Evolutionary conservation across 257 asterid species (phyloP).

Genomic region (Petunia secreta): DNA sequence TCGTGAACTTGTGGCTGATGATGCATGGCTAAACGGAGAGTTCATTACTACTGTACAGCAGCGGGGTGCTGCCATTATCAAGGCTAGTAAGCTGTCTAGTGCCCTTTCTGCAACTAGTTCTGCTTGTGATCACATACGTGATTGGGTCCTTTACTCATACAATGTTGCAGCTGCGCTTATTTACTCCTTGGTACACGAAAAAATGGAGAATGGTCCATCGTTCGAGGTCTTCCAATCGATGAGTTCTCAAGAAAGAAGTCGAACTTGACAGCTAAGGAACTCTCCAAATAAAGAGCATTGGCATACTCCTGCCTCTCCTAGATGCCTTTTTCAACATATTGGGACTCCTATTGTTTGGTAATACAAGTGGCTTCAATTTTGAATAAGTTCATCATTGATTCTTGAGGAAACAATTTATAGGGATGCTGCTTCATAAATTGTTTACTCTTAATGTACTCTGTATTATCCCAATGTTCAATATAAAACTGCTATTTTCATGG

Average conservation of each 20-base stretch:
- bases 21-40: conserved; percentile 76
- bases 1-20: conserved; percentile 71
- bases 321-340: not conserved
- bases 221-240: conserved; percentile 82
- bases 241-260: conserved; percentile 74
- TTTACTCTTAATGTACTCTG: too few species aligned
- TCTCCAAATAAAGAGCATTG: conserved; percentile 76
- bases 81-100: conserved; percentile 87
- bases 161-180: conserved; percentile 80
- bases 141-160: conserved; percentile 93
- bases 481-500: too few species aligned
- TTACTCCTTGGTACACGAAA: conserved; percentile 89
- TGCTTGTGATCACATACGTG: conserved; percentile 94
- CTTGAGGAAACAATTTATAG: conserved; percentile 30
- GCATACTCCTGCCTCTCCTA: conserved; percentile 69
- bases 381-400: conserved; percentile 41
- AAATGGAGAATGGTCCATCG: conserved; percentile 87
- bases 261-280: conserved; percentile 76
- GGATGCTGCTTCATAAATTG: not conserved
- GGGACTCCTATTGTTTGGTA: not conserved
- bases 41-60: conserved; percentile 83
- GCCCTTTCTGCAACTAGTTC: conserved; percentile 96
- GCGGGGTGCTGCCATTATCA: conserved; percentile 94
- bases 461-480: too few species aligned
- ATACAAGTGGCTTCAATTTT: conserved; percentile 31